phyloP scores from a whole-genome alignment of 75 land plant genomes.

The Adiantum capillusveneris region DNA sequence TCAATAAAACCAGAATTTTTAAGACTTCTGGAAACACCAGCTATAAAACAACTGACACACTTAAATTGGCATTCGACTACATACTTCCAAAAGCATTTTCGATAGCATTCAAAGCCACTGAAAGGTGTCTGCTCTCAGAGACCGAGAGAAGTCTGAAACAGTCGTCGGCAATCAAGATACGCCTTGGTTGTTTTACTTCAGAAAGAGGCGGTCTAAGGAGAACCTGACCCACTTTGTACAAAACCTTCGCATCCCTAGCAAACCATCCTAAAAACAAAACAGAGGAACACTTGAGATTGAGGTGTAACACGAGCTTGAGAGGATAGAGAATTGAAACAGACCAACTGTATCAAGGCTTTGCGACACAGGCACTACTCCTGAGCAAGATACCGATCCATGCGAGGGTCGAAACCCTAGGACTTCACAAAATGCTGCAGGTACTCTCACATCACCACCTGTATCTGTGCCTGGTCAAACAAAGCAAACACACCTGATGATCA shows the following conservation, averaged over 20 bases:
- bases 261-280: conserved; percentile 55
- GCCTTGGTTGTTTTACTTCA: conserved; percentile 37
- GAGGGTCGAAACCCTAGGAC: conserved; percentile 67
- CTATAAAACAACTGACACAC: background rate
- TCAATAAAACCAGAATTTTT: background rate
- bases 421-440: conserved; percentile 75
- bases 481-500: too few relatives aligned
- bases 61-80: conserved; percentile 12
- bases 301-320: too few relatives aligned
- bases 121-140: conserved; percentile 48
- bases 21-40: background rate
- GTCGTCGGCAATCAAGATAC: conserved; percentile 78
- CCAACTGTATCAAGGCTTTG: conserved; percentile 77
- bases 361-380: conserved; percentile 65
- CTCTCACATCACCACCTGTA: conserved; percentile 64
- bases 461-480: conserved; percentile 46
- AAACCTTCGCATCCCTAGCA: conserved; percentile 62
- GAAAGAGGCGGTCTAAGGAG: conserved; percentile 41
- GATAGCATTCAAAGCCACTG: conserved; percentile 43
- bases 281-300: too few relatives aligned
- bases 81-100: conserved; percentile 74
- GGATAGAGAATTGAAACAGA: conserved; percentile 24
- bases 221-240: conserved; percentile 61
- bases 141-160: conserved; percentile 56
- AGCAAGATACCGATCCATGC: conserved; percentile 53